Evolutionary conservation across 2,329 filamentous ascomycete species (phyloP).

Genomic region (Aspergillus tanneri): DNA sequence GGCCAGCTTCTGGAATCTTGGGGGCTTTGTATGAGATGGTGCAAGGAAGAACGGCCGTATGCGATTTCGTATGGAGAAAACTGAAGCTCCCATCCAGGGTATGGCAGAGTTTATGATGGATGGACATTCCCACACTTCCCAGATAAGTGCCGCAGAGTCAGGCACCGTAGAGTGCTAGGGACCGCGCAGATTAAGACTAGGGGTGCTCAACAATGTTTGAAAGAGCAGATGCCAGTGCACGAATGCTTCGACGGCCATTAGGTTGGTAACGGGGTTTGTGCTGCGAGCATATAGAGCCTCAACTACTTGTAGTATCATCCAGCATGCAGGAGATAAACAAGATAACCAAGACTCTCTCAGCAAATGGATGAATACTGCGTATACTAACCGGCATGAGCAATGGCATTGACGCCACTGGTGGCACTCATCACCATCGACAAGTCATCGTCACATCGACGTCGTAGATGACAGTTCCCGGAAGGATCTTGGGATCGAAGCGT

Average conservation of each 20-base stretch:
- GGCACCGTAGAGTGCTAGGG: slow-evolving; percentile 59
- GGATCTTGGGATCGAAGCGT: slow-evolving; percentile 57
- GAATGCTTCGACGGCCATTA: slow-evolving; percentile 59
- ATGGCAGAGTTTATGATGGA: slow-evolving; percentile 69
- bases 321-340: too few species aligned
- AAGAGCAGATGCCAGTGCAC: slow-evolving; percentile 54
- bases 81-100: slow-evolving; percentile 63
- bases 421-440: slow-evolving; percentile 55
- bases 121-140: slow-evolving; percentile 60
- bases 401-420: slow-evolving; percentile 64
- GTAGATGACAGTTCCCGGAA: slow-evolving; percentile 63
- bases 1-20: too few species aligned
- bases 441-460: slow-evolving; percentile 64
- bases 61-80: slow-evolving; percentile 65
- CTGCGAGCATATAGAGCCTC: slow-evolving; percentile 64
- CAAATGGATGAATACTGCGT: background rate
- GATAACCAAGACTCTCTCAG: too few species aligned
- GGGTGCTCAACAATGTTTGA: slow-evolving; percentile 53
- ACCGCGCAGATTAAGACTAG: slow-evolving; percentile 48
- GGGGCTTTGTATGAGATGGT: slow-evolving; percentile 63
- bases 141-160: slow-evolving; percentile 64
- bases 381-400: slow-evolving; percentile 58
- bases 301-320: slow-evolving; percentile 37
- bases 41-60: slow-evolving; percentile 63
- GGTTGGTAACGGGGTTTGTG: slow-evolving; percentile 59